phyloP scores from a whole-genome alignment of 805 yeast genomes.

The Lipomyces orientalis region DNA sequence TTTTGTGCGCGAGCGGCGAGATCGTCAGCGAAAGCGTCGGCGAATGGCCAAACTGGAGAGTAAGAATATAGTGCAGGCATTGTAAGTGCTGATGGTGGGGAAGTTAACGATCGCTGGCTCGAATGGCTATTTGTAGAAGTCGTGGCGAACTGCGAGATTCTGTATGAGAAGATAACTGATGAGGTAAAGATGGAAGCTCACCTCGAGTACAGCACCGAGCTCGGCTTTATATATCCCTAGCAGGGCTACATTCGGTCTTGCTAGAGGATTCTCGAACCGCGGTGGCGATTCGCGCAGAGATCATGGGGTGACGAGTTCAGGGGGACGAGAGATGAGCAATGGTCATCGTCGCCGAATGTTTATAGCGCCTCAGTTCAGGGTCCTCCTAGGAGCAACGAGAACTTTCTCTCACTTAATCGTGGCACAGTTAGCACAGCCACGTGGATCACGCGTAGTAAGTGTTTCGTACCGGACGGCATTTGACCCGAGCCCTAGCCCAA shows the following conservation, averaged over 20 bases:
- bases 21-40: conserved; percentile 19
- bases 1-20: conserved; percentile 11
- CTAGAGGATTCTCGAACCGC: not conserved
- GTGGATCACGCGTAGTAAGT: not conserved
- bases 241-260: not conserved
- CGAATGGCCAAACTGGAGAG: conserved; percentile 12
- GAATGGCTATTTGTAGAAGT: not conserved
- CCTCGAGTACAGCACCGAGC: not conserved
- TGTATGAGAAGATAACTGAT: not conserved
- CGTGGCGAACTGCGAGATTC: not conserved
- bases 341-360: not conserved
- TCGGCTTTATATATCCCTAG: not conserved
- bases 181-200: not conserved
- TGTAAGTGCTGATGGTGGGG: not conserved
- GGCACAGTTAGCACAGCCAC: too few relatives aligned
- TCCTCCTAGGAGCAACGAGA: not conserved
- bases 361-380: not conserved
- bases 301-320: not conserved
- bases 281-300: not conserved
- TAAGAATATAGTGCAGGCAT: conserved; percentile 20
- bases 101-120: not conserved
- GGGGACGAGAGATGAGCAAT: not conserved
- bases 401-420: not conserved
- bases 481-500: not conserved
- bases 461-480: not conserved